These are phyloP conservation scores for Breynia disticha DNA, from an alignment of 441 rosid species.

Conservation along the genomic window DNA sequence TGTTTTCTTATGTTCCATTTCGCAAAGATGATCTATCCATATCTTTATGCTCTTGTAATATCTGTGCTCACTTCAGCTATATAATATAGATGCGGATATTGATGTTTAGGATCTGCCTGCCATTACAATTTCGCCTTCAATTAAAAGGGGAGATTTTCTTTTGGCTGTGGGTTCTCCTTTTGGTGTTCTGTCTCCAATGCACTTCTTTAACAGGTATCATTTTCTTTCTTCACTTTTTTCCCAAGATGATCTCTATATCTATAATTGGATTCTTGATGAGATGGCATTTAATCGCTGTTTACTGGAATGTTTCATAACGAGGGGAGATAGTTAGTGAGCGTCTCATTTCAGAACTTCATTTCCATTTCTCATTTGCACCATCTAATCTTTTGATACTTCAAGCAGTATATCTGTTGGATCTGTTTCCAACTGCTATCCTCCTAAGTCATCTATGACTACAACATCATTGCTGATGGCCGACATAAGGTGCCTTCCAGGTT, in stretches of 20 bases:
- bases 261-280: too few species aligned
- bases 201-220: conserved; percentile 80
- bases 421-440: conserved; percentile 70
- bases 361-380: conserved; percentile 6
- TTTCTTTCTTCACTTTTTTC: background rate
- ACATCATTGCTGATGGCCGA: conserved; percentile 81
- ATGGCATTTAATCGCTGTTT: too few species aligned
- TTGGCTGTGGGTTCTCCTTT: conserved; percentile 93
- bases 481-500: conserved; percentile 93
- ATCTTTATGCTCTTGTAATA: conserved; percentile 6
- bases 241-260: too few species aligned
- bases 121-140: conserved; percentile 28
- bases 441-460: conserved; percentile 34
- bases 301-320: too few species aligned
- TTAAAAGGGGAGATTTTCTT: conserved; percentile 59
- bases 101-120: conserved; percentile 47
- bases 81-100: conserved; percentile 16
- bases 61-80: conserved; percentile 7
- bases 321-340: too few species aligned
- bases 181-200: conserved; percentile 77
- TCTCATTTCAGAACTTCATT: background rate
- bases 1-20: conserved; percentile 1
- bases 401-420: conserved; percentile 77
- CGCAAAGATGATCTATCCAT: background rate
- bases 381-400: conserved; percentile 19